Percentiles rank a stretch among this genome's conserved stretches.
Conservation (phyloP, 768 basidiomycete genomes). For the Naganishia vishniacii region DNA sequence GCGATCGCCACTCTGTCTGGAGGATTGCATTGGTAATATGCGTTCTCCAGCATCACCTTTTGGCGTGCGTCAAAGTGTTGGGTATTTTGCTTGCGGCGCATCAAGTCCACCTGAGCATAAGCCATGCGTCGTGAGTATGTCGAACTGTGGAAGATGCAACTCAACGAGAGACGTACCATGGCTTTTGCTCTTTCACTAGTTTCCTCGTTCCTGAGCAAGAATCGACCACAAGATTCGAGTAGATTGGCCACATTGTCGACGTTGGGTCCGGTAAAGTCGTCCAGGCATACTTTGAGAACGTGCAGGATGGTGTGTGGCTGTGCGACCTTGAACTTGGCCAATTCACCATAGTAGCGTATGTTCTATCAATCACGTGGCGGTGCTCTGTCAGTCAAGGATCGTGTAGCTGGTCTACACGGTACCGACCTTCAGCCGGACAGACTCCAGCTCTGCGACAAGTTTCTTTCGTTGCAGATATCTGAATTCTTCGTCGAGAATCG, state of each 20-base stretch:
- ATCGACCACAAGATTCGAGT: conserved; percentile 89
- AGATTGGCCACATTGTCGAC: conserved; percentile 87
- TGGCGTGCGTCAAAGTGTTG: conserved; percentile 91
- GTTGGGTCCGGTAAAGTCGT: conserved; percentile 87
- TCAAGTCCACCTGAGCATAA: conserved; percentile 68
- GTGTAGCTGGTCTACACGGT: too few species aligned
- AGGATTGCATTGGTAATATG: conserved; percentile 99
- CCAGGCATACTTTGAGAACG: conserved; percentile 92
- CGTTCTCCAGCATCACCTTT: conserved; percentile 84
- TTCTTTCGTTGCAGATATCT: conserved; percentile 91
- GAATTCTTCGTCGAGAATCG: conserved; percentile 90
- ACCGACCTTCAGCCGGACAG: conserved; percentile 73
- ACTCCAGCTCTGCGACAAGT: conserved; percentile 80
- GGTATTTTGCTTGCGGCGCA: conserved; percentile 88
- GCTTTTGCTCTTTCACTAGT: conserved; percentile 78
- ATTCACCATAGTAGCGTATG: conserved; percentile 73
- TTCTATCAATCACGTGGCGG: conserved; percentile 56
- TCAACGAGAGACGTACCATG: conserved; percentile 58
- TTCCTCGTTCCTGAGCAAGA: conserved; percentile 77
- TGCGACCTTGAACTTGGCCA: conserved; percentile 93
- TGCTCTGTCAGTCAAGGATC: neutral
- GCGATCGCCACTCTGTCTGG: conserved; percentile 83
- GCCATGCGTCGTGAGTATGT: too few species aligned
- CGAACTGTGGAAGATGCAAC: too few species aligned
- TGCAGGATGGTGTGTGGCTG: conserved; percentile 87